Evolutionary conservation across 2,329 filamentous ascomycete species (phyloP).

Genomic region (Neodidymelliopsis sp.): DNA sequence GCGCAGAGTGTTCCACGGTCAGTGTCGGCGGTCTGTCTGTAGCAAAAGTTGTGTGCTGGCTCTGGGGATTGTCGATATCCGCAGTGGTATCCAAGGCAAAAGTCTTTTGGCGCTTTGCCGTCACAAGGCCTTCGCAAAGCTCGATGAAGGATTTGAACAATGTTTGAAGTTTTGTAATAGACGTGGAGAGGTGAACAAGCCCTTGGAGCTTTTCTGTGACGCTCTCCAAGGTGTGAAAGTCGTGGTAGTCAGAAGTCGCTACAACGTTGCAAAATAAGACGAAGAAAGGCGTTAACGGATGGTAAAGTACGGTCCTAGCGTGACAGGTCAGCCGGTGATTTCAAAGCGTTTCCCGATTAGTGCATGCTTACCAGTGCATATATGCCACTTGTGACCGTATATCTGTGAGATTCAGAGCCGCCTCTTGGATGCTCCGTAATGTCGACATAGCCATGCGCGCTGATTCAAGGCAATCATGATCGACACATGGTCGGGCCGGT

Average conservation of each 20-base stretch:
- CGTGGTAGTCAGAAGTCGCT: slow-evolving; percentile 22
- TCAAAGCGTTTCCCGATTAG: too few relatives aligned
- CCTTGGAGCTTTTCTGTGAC: slow-evolving; percentile 24
- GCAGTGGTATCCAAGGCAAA: too few relatives aligned
- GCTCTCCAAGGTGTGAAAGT: slow-evolving; percentile 23
- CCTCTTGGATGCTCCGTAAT: slow-evolving; percentile 22
- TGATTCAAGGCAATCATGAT: slow-evolving; percentile 21
- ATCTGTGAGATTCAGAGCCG: slow-evolving; percentile 13
- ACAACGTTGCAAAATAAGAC: slow-evolving; percentile 33
- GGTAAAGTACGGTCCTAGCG: slow-evolving; percentile 31
- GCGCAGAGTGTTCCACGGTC: neutral
- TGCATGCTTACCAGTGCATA: slow-evolving; percentile 28
- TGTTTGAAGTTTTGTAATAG: slow-evolving; percentile 21
- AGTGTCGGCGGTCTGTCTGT: neutral
- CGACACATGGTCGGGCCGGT: slow-evolving; percentile 16
- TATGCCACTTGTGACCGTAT: slow-evolving; percentile 23
- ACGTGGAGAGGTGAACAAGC: slow-evolving; percentile 15
- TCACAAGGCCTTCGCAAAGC: slow-evolving; percentile 21
- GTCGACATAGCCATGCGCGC: slow-evolving; percentile 29
- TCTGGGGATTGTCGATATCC: too few relatives aligned
- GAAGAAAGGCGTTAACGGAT: slow-evolving; percentile 32
- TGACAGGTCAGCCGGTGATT: neutral
- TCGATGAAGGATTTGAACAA: slow-evolving; percentile 26
- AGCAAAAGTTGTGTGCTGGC: too few relatives aligned
- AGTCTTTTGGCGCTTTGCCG: neutral